A percentile compares a stretch with the other conserved stretches of the same genome.
Conservation (phyloP, 1,284 basidiomycete species). For the Papiliotrema fonsecae region DNA sequence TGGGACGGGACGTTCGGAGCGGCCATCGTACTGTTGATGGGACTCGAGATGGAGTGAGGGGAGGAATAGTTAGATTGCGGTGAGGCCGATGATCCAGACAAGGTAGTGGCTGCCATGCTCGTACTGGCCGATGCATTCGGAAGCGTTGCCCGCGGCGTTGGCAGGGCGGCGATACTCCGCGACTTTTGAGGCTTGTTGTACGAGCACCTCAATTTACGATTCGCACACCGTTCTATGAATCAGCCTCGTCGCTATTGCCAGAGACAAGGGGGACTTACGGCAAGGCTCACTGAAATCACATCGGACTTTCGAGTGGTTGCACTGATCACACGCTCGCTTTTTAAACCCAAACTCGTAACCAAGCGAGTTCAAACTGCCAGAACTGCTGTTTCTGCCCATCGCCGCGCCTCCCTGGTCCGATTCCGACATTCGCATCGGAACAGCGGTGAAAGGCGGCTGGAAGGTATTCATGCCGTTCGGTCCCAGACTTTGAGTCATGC, state of each 20-base stretch:
- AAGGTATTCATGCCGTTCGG: slow-evolving; percentile 1
- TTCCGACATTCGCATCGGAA: slow-evolving; percentile 19
- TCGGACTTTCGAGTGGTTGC: slow-evolving; percentile 70
- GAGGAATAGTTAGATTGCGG: slow-evolving; percentile 26
- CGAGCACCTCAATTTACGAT: slow-evolving; percentile 69
- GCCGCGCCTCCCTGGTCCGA: slow-evolving; percentile 20
- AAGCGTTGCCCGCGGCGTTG: neutral
- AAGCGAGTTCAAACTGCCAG: slow-evolving; percentile 4
- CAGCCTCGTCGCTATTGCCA: neutral
- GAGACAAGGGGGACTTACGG: slow-evolving; percentile 43
- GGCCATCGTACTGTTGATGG: slow-evolving; percentile 5
- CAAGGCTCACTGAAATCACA: slow-evolving; percentile 79
- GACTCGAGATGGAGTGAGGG: slow-evolving; percentile 16
- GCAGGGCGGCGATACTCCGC: slow-evolving; percentile 11
- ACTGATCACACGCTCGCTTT: slow-evolving; percentile 65
- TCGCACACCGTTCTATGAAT: slow-evolving; percentile 64
- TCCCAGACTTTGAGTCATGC: neutral
- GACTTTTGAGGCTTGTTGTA: slow-evolving; percentile 64
- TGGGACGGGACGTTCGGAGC: neutral
- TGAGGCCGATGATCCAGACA: slow-evolving; percentile 10
- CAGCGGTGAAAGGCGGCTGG: slow-evolving; percentile 15
- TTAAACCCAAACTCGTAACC: slow-evolving; percentile 38
- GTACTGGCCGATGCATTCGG: neutral
- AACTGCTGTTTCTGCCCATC: slow-evolving; percentile 11
- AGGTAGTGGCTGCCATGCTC: neutral